Conservation (phyloP, 345 rosid genomes). For the Corymbia maculata region DNA sequence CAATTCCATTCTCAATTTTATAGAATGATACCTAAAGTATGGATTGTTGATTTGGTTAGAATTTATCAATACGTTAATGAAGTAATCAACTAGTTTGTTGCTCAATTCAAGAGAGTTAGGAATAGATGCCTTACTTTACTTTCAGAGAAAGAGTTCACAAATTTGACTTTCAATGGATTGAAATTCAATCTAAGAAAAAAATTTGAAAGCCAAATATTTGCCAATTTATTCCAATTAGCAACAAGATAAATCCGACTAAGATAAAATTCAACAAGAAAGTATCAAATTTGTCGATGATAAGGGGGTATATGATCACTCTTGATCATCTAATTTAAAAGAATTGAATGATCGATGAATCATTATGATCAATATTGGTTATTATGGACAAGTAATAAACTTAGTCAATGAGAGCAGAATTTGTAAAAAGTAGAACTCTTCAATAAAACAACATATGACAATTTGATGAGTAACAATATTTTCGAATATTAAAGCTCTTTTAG, state of each 20-base stretch:
- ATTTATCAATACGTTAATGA: background rate
- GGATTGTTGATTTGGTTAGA: background rate
- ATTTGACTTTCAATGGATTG: too few species aligned
- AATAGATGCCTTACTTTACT: background rate
- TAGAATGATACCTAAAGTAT: background rate
- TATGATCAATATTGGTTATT: background rate
- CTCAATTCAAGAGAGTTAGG: background rate
- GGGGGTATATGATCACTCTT: too few species aligned
- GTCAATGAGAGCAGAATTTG: background rate
- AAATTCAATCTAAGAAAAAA: background rate
- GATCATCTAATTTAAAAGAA: background rate
- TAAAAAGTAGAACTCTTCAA: too few species aligned
- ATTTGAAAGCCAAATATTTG: background rate
- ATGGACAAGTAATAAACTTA: background rate
- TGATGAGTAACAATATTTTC: too few species aligned
- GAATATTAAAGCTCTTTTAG: too few species aligned
- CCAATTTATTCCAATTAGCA: background rate
- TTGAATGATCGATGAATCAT: background rate
- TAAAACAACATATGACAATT: too few species aligned
- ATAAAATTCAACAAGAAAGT: background rate
- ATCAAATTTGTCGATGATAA: background rate
- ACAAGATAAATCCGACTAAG: accelerated
- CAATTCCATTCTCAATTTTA: accelerated
- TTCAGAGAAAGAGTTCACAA: background rate
- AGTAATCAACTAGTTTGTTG: background rate